Base-by-base conservation (phyloP, 768 basidiomycete species). In the Lenzites betulinus region DNA sequence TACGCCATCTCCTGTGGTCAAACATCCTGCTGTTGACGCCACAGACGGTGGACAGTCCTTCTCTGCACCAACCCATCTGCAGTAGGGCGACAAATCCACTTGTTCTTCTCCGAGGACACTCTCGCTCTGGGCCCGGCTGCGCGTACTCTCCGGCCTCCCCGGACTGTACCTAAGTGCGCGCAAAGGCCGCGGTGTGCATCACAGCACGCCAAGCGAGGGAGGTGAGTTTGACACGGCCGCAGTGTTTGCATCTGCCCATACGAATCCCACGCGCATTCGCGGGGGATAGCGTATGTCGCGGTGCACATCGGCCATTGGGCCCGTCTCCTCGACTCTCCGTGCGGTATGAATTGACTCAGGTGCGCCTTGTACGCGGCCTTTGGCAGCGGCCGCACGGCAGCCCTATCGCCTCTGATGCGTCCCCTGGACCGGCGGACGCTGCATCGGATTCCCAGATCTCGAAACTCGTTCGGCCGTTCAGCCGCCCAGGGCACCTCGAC, bases 401-500 rank as follows among this genome's bases (percentile, higher is more conserved):
- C 41, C 15, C 50, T 36, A 56, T 49, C 33, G 23, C 59, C 50
- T 60, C 53, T 51, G 54, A 56, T 61, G 60, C 33, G 36, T 16
- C 54, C 49, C 41, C 49, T 43, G 60, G 30, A 33, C n/a, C 7
- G 20, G 33, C 33, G 30, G 33, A 51, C 59, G 28, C n/a, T 44
- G 33, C 54, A 51, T 61, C 54, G 60, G 43, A 47, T 43, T 55
- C 47, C 39, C 50, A 36, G 49, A 56, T 61, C 50, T 51, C 43
- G 47, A 42, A 26, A 46, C 44, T 26, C 44, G 23, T 26, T 46
- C 54, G 42, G 35, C 22, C 39, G 48, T 26, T 20, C 20, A 55
- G 33, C 54, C 54, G 50, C 60, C 43, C 54, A 55, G 60, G 60
- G 60, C 49, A 56, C 22, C 22, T 47, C 49, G 53, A 56, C 46